phyloP scores from a whole-genome alignment of 2,329 filamentous ascomycete species.

The Botryotinia narcissicola region DNA sequence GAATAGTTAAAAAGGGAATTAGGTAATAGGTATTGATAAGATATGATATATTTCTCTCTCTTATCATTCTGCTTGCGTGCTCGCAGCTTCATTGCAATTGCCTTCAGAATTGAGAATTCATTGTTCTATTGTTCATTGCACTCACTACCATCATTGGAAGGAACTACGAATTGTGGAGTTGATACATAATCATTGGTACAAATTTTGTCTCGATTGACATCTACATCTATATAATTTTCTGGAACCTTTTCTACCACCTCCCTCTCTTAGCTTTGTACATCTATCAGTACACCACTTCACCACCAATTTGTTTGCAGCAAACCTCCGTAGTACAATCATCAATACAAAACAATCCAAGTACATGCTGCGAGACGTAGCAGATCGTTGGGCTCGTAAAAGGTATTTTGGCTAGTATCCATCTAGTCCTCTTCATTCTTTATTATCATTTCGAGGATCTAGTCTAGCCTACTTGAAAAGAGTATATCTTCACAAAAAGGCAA shows the following conservation, averaged over 20 bases:
- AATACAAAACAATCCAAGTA: constrained; percentile 35
- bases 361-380: constrained; percentile 55
- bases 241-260: neutral
- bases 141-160: neutral
- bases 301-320: neutral
- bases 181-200: neutral
- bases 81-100: neutral
- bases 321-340: neutral
- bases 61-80: constrained; percentile 3
- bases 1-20: neutral
- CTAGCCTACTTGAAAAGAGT: constrained; percentile 9
- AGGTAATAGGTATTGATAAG: constrained; percentile 4
- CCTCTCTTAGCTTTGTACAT: neutral
- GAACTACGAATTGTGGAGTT: neutral
- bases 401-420: constrained; percentile 43
- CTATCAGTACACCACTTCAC: neutral
- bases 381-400: constrained; percentile 47
- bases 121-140: neutral
- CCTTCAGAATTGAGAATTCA: neutral
- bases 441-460: constrained; percentile 2
- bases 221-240: neutral
- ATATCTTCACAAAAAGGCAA: constrained; percentile 15
- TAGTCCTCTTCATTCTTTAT: constrained; percentile 19
- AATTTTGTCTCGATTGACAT: neutral
- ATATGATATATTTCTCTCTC: neutral